Conservation (phyloP, 2,329 filamentous ascomycete species). For the Fulvia fulva region DNA sequence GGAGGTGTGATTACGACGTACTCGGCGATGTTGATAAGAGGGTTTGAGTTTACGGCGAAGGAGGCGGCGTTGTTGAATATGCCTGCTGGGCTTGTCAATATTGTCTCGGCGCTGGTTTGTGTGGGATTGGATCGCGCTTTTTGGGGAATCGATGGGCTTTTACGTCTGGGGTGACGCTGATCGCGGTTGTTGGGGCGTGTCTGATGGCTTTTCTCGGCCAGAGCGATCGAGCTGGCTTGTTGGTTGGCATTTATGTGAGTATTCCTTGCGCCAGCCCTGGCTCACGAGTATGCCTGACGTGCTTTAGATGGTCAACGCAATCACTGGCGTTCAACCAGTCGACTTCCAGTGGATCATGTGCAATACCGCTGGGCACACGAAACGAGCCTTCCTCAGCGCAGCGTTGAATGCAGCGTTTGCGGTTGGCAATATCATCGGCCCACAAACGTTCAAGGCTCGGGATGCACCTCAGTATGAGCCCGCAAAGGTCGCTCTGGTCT, state of each 20-base stretch:
- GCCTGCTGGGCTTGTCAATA: slow-evolving; percentile 52
- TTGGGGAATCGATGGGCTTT: slow-evolving; percentile 24
- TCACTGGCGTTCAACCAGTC: slow-evolving; percentile 35
- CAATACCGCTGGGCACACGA: slow-evolving; percentile 68
- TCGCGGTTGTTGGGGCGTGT: slow-evolving; percentile 24
- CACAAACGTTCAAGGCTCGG: slow-evolving; percentile 36
- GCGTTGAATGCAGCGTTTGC: slow-evolving; percentile 35
- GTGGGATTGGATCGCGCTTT: slow-evolving; percentile 16
- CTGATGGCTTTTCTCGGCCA: slow-evolving; percentile 27
- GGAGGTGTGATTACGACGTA: slow-evolving; percentile 41
- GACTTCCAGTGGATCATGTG: slow-evolving; percentile 33
- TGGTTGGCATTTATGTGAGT: slow-evolving; percentile 34
- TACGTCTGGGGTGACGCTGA: slow-evolving; percentile 17
- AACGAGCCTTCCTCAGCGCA: slow-evolving; percentile 55
- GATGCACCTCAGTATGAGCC: slow-evolving; percentile 38
- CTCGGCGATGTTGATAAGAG: slow-evolving; percentile 26
- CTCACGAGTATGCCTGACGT: neutral
- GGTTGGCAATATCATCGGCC: slow-evolving; percentile 40
- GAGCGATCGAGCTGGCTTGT: slow-evolving; percentile 42
- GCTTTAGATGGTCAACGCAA: slow-evolving; percentile 31
- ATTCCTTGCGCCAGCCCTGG: neutral
- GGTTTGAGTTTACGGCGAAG: slow-evolving; percentile 26
- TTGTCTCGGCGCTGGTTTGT: slow-evolving; percentile 34
- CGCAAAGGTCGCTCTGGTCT: slow-evolving; percentile 40
- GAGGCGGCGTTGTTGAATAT: slow-evolving; percentile 45